Conservation (phyloP, 176 grass and related monocot species). For the Musa schizocarpa region DNA sequence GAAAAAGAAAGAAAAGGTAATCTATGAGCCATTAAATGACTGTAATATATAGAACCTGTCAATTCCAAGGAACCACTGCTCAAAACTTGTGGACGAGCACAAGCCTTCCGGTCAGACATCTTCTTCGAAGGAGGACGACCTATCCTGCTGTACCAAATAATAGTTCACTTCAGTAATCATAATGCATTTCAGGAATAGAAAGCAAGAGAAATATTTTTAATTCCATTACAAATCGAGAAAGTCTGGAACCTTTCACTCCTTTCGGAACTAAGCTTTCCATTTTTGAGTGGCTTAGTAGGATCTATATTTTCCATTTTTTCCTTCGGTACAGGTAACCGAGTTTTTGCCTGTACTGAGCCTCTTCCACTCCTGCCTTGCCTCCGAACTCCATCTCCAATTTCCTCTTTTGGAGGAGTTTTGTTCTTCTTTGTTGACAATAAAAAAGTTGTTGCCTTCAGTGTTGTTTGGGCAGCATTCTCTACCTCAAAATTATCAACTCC, state of each 20-base stretch:
- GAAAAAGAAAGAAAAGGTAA: neutral
- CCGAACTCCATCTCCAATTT: constrained; percentile 32
- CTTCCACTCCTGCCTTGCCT: constrained; percentile 61
- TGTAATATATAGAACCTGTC: constrained; percentile 32
- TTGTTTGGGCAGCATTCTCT: neutral
- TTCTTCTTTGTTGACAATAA: constrained; percentile 3
- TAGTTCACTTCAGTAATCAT: neutral
- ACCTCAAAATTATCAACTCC: constrained; percentile 34
- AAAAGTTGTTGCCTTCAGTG: neutral
- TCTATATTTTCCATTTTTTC: constrained; percentile 53
- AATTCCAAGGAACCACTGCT: constrained; percentile 35
- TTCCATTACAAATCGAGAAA: neutral
- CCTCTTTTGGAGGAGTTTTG: neutral
- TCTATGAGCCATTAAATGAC: neutral
- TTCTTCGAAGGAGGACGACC: constrained; percentile 53
- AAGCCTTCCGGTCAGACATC: constrained; percentile 52
- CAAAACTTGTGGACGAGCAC: constrained; percentile 33
- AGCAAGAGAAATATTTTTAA: neutral
- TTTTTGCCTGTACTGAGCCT: constrained; percentile 39
- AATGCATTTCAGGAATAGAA: neutral
- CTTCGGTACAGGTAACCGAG: constrained; percentile 39
- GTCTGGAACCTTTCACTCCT: constrained; percentile 55
- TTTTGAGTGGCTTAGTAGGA: constrained; percentile 46
- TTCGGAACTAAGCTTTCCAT: constrained; percentile 41
- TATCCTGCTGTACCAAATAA: constrained; percentile 43